phyloP scores from a whole-genome alignment of 2,329 filamentous ascomycete genomes.

The Fusarium dlaminii region DNA sequence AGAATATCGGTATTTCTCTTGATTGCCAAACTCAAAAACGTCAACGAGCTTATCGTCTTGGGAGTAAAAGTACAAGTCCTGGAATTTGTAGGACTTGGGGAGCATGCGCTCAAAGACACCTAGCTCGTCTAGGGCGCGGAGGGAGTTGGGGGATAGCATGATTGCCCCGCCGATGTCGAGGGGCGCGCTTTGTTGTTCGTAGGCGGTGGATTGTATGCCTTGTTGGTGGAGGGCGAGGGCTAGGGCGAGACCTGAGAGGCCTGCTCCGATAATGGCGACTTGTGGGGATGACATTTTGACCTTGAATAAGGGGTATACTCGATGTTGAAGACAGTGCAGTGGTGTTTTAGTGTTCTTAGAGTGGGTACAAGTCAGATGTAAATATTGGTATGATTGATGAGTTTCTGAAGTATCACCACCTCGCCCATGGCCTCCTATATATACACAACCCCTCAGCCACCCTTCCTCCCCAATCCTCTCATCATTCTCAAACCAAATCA shows the following conservation, averaged over 20 bases:
- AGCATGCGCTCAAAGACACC: slow-evolving; percentile 58
- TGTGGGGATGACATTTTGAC: slow-evolving; percentile 19
- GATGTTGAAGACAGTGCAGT: too few species aligned
- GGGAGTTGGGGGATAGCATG: slow-evolving; percentile 68
- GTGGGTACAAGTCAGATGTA: fast-evolving
- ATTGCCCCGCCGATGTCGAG: slow-evolving; percentile 63
- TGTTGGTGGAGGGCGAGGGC: slow-evolving; percentile 63
- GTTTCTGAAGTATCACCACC: not conserved
- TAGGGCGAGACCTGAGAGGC: slow-evolving; percentile 61
- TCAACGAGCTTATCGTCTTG: slow-evolving; percentile 46
- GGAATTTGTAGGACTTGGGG: slow-evolving; percentile 60
- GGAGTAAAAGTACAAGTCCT: slow-evolving; percentile 58
- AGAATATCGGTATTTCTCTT: slow-evolving; percentile 60
- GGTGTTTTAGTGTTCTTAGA: fast-evolving
- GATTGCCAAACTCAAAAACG: slow-evolving; percentile 58
- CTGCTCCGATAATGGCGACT: slow-evolving; percentile 47
- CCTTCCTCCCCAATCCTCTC: too few species aligned
- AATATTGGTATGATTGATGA: not conserved
- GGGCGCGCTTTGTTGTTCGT: slow-evolving; percentile 58
- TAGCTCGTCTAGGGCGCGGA: slow-evolving; percentile 62
- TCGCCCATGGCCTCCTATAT: not conserved
- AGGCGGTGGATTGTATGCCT: slow-evolving; percentile 60
- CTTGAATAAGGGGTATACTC: fast-evolving
- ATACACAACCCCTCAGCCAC: not conserved
- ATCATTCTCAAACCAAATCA: fast-evolving